phyloP scores from a whole-genome alignment of 768 basidiomycete species.

The Pulveroboletus ravenelii region DNA sequence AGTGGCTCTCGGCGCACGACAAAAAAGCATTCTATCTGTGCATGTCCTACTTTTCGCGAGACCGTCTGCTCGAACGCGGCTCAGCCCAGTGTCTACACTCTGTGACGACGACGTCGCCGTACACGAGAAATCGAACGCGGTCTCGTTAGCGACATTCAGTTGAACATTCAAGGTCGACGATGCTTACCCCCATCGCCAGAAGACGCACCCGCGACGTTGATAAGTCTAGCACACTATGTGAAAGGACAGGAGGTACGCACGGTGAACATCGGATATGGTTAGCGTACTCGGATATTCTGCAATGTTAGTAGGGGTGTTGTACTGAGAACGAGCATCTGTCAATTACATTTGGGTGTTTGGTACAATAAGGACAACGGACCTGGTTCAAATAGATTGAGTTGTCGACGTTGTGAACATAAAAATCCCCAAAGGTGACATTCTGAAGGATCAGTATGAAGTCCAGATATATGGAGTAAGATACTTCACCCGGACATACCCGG shows the following conservation, averaged over 20 bases:
- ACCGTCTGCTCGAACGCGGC: background rate
- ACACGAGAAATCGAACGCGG: slow-evolving; percentile 29
- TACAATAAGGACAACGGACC: slow-evolving; percentile 9
- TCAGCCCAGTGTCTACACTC: background rate
- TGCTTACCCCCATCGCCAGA: slow-evolving; percentile 35
- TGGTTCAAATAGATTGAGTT: slow-evolving; percentile 40
- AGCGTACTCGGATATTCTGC: slow-evolving; percentile 35
- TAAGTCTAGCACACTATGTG: slow-evolving; percentile 19
- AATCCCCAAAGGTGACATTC: slow-evolving; percentile 27
- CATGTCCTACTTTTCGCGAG: background rate
- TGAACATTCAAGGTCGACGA: slow-evolving; percentile 43
- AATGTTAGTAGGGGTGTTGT: slow-evolving; percentile 34
- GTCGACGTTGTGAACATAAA: slow-evolving; percentile 36
- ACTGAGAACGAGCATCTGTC: slow-evolving; percentile 20
- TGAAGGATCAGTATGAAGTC: background rate
- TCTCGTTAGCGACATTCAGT: slow-evolving; percentile 29
- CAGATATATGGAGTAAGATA: background rate
- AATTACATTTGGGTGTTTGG: background rate
- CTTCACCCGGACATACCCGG: slow-evolving; percentile 37
- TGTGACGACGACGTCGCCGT: background rate
- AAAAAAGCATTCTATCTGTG: background rate
- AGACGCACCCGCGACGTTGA: slow-evolving; percentile 40
- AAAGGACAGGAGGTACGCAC: slow-evolving; percentile 14
- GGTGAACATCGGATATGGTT: slow-evolving; percentile 41
- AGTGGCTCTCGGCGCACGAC: background rate